Conservation (phyloP, 1,284 basidiomycete species). For the Cryptococcus sp. region DNA sequence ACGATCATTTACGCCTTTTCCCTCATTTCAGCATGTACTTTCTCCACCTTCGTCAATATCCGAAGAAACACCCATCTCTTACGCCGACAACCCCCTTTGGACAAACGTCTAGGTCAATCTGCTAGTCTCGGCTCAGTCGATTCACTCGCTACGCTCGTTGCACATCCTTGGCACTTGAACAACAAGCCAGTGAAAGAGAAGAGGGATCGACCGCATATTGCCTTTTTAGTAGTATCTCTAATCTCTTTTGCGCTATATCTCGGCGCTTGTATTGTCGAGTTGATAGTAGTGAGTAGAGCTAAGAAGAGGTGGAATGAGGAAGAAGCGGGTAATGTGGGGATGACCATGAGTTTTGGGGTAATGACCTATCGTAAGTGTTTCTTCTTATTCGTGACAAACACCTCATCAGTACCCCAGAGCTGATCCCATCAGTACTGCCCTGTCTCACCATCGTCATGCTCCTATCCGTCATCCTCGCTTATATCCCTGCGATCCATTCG, state of each 20-base stretch:
- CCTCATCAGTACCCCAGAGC: background rate
- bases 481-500: background rate
- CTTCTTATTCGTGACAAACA: background rate
- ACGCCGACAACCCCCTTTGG: background rate
- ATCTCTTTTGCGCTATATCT: constrained; percentile 2
- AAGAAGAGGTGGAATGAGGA: constrained; percentile 6
- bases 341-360: constrained; percentile 7
- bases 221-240: background rate
- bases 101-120: background rate
- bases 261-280: constrained; percentile 3
- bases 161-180: no score
- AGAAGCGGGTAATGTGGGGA: constrained; percentile 7
- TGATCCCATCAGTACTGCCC: background rate
- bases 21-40: background rate
- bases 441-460: constrained; percentile 7
- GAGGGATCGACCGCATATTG: background rate
- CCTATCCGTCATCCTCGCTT: background rate
- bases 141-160: no score
- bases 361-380: constrained; percentile 13
- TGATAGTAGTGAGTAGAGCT: constrained; percentile 7
- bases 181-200: background rate
- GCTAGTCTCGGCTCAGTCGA: no score
- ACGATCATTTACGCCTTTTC: background rate
- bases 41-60: no score
- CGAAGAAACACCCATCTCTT: background rate